Evolutionary conservation across 140 eudicot species (phyloP), one percentile per base, ranked within the genome.

Genomic region (Ambrosia hybrid): DNA sequence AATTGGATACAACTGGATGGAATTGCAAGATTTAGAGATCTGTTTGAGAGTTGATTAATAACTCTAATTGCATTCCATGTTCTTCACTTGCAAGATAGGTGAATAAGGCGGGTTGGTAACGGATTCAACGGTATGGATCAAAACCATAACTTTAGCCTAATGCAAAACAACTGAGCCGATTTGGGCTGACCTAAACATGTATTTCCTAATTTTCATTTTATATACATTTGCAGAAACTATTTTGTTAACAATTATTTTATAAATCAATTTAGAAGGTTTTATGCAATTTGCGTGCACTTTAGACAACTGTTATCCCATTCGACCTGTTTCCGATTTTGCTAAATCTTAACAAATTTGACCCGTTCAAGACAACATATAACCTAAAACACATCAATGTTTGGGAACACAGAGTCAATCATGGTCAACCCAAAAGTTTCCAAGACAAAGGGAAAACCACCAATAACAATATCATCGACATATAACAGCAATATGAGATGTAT

Each of bases 371-470:
- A 62, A 62, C 0, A 6, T 37, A 37, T 7, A 38, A 63, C 51
- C 13, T 6, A 63, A 37, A 38, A n/a, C 36, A 62, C 51, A 39
- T 64, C 3, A 3, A 1, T 38, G 52, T 39, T 64, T 0, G 33
- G 14, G 2, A 38, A 64, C 52, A 64, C 12, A 64, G 1, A 64
- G 52, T 64, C 49, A 62, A 26, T 60, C 39, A 6, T 1, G 16
- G 46, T 12, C 21, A 5, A 62, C 49, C 16, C 33, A n/a, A 62
- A 62, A 13, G 26, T 62, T 62, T 37, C 68, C 68, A 62, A 62
- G 12, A 62, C 49, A 37, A 12, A 9, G 9, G 49, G 51, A 62
- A 62, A 62, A 37, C 33, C 51, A 62, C 12, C 37, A 62, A 62
- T 37, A 37, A 62, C 26, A 13, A 62, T n/a, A 37, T 13, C 30